Base-by-base conservation (phyloP, 345 rosid genomes). In the Brassica rapa region DNA sequence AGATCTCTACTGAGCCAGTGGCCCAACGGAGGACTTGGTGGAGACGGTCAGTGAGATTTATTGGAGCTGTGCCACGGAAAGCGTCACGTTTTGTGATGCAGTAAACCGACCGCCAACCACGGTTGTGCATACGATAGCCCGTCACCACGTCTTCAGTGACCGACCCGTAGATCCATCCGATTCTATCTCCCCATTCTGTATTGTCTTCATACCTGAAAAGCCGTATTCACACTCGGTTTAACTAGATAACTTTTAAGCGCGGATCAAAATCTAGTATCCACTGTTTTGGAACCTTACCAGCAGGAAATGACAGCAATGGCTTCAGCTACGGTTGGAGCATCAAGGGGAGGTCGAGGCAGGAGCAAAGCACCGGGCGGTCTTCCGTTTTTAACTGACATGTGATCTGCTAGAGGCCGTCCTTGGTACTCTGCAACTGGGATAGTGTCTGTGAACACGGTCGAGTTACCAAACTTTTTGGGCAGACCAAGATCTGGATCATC, bases 11-110 rank as follows among this genome's bases (percentile, higher is more conserved):
- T 0, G 98, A 94, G 23, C 98, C 98, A 0, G 98, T 94, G 2
- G 97, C 98, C 98, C 98, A 92, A 68, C 98, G 82, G 1, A 93
- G 90, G 24, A 93, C 97, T 71, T 93, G 97, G 62, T 93, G 98
- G 71, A 93, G 96, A 73, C 96, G 89, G 67, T 91, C 97, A 0
- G 98, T 93, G 51, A 91, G 89, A 70, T 94, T 94, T 75, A 94
- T 94, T 0, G 98, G 98, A 15, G 98, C 98, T 0, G 96, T 83
- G 37, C 98, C 98, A 0, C 93, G 92, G 70, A 94, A 94, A 2
- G 98, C 97, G 4, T 92, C 98, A 2, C 98, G 86, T 66, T 92
- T 94, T 3, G 98, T 94, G 41, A 94, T 79, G 68, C 98, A 94
- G 77, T 94, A 94, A 14, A 94, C 80, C 0, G 98, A 94, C 25